phyloP scores from a whole-genome alignment of 2,329 filamentous ascomycete genomes.

The Orbilia ellipsospora region DNA sequence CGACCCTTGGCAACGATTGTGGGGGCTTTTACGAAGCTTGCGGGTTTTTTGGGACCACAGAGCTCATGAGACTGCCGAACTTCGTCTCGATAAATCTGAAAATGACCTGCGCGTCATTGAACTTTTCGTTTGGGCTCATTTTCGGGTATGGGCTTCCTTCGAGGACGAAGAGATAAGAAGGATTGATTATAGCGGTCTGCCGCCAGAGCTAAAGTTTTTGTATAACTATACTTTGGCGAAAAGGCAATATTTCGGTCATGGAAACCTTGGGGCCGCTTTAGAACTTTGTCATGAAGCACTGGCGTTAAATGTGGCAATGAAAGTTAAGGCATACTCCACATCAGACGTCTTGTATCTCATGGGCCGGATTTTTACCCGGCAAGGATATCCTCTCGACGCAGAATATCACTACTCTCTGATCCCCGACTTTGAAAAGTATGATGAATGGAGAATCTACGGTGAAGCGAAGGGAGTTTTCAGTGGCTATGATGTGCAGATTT shows the following conservation, averaged over 20 bases:
- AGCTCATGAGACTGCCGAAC: background rate
- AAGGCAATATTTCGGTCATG: conserved; percentile 22
- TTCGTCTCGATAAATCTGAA: too few species aligned
- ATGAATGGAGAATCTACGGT: conserved; percentile 36
- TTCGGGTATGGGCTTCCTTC: background rate
- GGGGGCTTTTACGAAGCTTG: background rate
- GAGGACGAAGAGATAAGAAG: background rate
- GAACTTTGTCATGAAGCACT: conserved; percentile 26
- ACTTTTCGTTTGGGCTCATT: background rate
- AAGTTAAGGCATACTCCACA: background rate
- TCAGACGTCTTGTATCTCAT: conserved; percentile 33
- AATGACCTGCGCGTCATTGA: background rate
- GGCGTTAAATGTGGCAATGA: background rate
- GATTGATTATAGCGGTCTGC: background rate
- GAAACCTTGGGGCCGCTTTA: conserved; percentile 17
- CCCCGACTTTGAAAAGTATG: conserved; percentile 12
- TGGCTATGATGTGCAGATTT: background rate
- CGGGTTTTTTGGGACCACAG: background rate
- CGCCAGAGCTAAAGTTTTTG: background rate
- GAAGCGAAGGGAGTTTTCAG: background rate
- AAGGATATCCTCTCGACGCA: conserved; percentile 26
- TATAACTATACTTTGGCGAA: conserved; percentile 21
- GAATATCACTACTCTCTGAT: conserved; percentile 46
- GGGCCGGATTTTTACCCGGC: conserved; percentile 22
- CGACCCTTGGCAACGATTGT: background rate